A percentile compares a stretch with the other conserved stretches of the same genome.
Evolutionary conservation across 495 filamentous ascomycete genomes (phyloP).

Genomic region (Neurospora tetraspora): DNA sequence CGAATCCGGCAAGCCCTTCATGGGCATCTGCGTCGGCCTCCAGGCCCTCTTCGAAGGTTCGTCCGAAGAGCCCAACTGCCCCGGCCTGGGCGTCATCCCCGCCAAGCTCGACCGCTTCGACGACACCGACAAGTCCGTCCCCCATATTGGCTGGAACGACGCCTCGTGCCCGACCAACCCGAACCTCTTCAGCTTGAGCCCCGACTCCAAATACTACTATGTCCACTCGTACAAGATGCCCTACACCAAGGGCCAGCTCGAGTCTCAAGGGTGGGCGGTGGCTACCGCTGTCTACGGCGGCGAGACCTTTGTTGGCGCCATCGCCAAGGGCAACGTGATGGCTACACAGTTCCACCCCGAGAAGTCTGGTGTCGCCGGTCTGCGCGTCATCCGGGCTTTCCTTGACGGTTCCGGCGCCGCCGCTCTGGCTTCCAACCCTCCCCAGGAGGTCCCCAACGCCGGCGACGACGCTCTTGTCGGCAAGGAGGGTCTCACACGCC

Average conservation of each 20-base stretch:
- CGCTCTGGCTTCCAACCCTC: conserved; percentile 18
- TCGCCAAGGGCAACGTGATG: conserved; percentile 73
- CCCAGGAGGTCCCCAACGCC: background rate
- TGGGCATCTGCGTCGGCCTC: conserved; percentile 94
- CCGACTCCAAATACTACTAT: conserved; percentile 92
- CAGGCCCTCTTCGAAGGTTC: conserved; percentile 85
- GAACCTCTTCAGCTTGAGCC: conserved; percentile 62
- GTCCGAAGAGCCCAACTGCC: conserved; percentile 57
- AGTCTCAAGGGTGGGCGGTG: conserved; percentile 74
- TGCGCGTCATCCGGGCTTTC: conserved; percentile 78
- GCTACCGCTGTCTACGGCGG: conserved; percentile 80
- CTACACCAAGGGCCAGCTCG: conserved; percentile 59
- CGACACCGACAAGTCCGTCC: conserved; percentile 71
- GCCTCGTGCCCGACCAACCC: conserved; percentile 44
- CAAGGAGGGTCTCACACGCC: conserved; percentile 63
- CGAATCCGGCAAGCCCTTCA: conserved; percentile 81
- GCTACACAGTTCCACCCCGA: conserved; percentile 97
- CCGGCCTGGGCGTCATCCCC: conserved; percentile 67
- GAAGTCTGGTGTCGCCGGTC: conserved; percentile 84
- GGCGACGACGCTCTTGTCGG: conserved; percentile 6
- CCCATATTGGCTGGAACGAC: conserved; percentile 97
- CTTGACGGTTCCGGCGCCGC: conserved; percentile 53
- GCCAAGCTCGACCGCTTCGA: conserved; percentile 65
- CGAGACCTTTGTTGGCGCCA: conserved; percentile 85
- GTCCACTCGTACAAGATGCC: conserved; percentile 89